Conservation (phyloP, 2,329 filamentous ascomycete species). For the Trichoderma harzianum region DNA sequence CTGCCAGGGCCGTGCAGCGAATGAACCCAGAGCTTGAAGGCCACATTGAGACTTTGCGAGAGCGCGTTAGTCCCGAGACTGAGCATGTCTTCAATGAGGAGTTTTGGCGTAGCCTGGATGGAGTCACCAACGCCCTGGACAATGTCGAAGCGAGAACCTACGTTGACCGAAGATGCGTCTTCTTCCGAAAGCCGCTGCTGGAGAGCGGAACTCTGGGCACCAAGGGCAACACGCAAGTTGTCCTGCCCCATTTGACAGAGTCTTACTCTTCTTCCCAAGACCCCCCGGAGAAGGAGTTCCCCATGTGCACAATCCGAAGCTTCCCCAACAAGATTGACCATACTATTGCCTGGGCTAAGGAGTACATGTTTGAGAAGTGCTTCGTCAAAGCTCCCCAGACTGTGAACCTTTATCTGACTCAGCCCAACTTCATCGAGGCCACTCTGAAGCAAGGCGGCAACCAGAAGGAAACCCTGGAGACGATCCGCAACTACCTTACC, state of each 20-base stretch:
- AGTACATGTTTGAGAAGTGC: constrained; percentile 82
- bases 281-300: constrained; percentile 96
- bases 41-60: constrained; percentile 81
- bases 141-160: constrained; percentile 97
- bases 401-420: constrained; percentile 88
- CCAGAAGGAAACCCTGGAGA: constrained; percentile 90
- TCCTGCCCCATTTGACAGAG: constrained; percentile 86
- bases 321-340: constrained; percentile 99
- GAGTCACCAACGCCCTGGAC: constrained; percentile 94
- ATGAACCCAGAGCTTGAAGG: constrained; percentile 94
- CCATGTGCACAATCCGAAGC: constrained; percentile 95
- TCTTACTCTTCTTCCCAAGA: constrained; percentile 96
- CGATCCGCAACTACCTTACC: constrained; percentile 83
- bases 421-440: constrained; percentile 83
- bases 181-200: constrained; percentile 94
- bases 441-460: constrained; percentile 91
- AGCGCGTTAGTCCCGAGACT: constrained; percentile 87
- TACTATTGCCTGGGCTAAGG: constrained; percentile 96
- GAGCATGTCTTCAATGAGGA: constrained; percentile 91
- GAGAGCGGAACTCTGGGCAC: constrained; percentile 98
- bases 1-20: constrained; percentile 79
- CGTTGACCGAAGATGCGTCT: constrained; percentile 92
- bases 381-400: constrained; percentile 93
- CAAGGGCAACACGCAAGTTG: constrained; percentile 97
- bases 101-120: constrained; percentile 85